Evolutionary conservation across 208 protist species (phyloP), one percentile per base, ranked within the genome.

Genomic region (Phytomonas francai): DNA sequence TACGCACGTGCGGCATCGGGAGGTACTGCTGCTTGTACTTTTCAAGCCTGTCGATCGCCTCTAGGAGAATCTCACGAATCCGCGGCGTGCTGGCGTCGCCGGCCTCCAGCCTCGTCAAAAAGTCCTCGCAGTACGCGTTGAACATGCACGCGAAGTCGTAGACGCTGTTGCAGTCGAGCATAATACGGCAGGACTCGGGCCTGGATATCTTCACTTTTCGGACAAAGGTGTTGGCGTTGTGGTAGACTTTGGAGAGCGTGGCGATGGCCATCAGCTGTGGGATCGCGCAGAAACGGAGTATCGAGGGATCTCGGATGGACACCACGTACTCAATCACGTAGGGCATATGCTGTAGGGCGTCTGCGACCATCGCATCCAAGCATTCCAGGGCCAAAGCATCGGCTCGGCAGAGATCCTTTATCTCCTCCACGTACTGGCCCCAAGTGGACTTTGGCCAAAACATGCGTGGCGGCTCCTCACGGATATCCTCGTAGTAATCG

Each of bases 201-300:
- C 95, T 93, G 34, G 94, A 76, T 31, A 98, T 94, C 85, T 98
- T 98, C 4, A 98, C 96, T 65, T 94, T 94, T 14, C 72, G 59
- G 25, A 81, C 74, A 71, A 98, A 98, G 2, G 97, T 95, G 54
- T 94, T 71, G 36, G 71, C 51, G 84, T 99, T 98, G 81, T 98
- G 97, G 85, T 97, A 98, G 63, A 96, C 88, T 61, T 74, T 73
- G n/a, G 80, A 65, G 0, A 99, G 79, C 1, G 97, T 98, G 42
- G 88, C 94, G 69, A 98, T 96, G 49, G 97, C 97, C 97, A 98
- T 98, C n/a, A 98, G 88, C 75, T 98, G 96, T 30, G 97, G 97
- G 63, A 99, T 98, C 32, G 94, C 97, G 74, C 97, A 98, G 75
- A 99, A 99, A 57, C 85, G 87, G 72, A 99, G 96, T 9, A 98